Evolutionary conservation across 1,139 yeast genomes (phyloP).

Genomic region (Yamadazyma dushanensis): DNA sequence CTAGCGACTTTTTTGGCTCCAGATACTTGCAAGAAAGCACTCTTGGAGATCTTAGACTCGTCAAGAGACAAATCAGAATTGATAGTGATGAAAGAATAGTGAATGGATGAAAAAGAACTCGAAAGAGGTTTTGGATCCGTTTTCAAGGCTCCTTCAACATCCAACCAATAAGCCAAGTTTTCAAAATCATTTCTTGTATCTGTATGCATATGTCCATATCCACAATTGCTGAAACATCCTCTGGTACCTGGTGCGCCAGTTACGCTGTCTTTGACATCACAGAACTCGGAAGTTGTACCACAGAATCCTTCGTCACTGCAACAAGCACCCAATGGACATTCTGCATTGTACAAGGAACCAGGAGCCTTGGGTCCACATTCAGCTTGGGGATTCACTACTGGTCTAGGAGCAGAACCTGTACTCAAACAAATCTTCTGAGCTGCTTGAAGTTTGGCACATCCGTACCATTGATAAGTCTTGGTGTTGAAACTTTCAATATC

Average conservation of each 20-base stretch:
- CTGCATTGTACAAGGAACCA: slow-evolving; percentile 12
- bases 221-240: slow-evolving; percentile 20
- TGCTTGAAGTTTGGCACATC: slow-evolving; percentile 13
- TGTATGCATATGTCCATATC: slow-evolving; percentile 17
- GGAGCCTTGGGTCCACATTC: slow-evolving; percentile 21
- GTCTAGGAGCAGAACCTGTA: slow-evolving; percentile 18
- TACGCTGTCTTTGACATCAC: slow-evolving; percentile 9
- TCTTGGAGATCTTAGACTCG: slow-evolving; percentile 7
- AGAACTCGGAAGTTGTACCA: slow-evolving; percentile 17
- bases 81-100: slow-evolving; percentile 19
- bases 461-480: slow-evolving; percentile 18
- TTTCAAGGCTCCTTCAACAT: slow-evolving; percentile 12
- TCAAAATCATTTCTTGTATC: slow-evolving; percentile 16
- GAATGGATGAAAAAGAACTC: slow-evolving; percentile 15
- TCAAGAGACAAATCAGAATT: slow-evolving; percentile 15
- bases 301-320: slow-evolving; percentile 19
- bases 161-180: slow-evolving; percentile 21
- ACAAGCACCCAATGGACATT: slow-evolving; percentile 20
- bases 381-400: slow-evolving; percentile 14
- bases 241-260: slow-evolving; percentile 15
- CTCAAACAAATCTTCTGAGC: slow-evolving; percentile 16
- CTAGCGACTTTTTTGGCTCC: slow-evolving; percentile 16
- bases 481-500: slow-evolving; percentile 13
- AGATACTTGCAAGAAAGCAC: slow-evolving; percentile 12
- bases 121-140: slow-evolving; percentile 14